These are phyloP conservation scores for Chaetothyriales sp. DNA, from an alignment of 2,329 filamentous ascomycete genomes.

Conservation along the genomic window DNA sequence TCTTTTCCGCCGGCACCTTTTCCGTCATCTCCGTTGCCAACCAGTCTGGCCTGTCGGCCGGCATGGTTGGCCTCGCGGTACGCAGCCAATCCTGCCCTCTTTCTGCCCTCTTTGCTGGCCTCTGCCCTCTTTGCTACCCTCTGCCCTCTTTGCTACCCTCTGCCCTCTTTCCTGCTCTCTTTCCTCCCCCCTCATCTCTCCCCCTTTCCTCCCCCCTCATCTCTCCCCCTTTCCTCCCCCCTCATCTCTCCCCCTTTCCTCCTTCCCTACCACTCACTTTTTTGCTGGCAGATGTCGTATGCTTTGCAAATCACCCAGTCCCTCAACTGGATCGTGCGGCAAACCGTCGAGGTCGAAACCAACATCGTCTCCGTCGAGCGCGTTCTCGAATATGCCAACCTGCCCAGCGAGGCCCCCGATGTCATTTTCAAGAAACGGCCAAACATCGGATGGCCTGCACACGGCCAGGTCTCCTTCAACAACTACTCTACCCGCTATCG, in stretches of 20 bases:
- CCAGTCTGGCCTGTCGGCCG: slow-evolving; percentile 50
- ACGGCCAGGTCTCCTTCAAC: slow-evolving; percentile 77
- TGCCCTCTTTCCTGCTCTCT: no score
- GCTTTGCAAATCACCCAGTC: slow-evolving; percentile 93
- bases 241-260: neutral
- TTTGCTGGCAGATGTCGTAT: slow-evolving; percentile 59
- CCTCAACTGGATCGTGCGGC: slow-evolving; percentile 96
- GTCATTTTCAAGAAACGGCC: slow-evolving; percentile 79
- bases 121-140: no score
- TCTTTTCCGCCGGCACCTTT: slow-evolving; percentile 71
- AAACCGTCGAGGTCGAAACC: slow-evolving; percentile 99
- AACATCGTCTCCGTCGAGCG: slow-evolving; percentile 98
- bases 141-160: no score
- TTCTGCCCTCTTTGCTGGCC: neutral
- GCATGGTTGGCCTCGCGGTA: slow-evolving; percentile 66
- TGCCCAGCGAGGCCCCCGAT: slow-evolving; percentile 89
- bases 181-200: no score
- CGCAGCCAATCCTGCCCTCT: neutral
- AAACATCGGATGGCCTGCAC: slow-evolving; percentile 77
- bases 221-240: no score
- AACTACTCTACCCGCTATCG: slow-evolving; percentile 93
- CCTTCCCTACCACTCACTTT: neutral
- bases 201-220: no score
- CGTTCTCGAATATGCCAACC: slow-evolving; percentile 82
- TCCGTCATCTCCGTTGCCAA: slow-evolving; percentile 65